Percentiles rank a stretch among this genome's conserved stretches.
phyloP scores from a whole-genome alignment of 331 rosid species.

The Quercus lobata region DNA sequence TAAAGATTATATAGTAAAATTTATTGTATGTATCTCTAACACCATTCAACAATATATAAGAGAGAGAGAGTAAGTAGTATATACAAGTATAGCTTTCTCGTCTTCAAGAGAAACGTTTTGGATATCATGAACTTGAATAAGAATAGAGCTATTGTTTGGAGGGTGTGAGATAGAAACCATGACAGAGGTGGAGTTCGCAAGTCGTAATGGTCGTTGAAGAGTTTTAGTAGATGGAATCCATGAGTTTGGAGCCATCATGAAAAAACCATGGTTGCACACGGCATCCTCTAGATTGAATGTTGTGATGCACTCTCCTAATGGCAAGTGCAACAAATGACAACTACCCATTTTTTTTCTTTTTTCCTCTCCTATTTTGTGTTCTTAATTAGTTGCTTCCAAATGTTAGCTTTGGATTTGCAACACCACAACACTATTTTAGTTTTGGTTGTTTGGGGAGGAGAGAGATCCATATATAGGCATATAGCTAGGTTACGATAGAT shows the following conservation, averaged over 20 bases:
- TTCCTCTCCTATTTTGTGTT: neutral
- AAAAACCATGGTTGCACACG: constrained; percentile 41
- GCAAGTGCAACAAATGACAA: neutral
- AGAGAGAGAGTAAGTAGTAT: neutral
- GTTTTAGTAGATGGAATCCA: constrained; percentile 37
- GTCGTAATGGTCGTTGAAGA: constrained; percentile 35
- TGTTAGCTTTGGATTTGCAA: too few species aligned
- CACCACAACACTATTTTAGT: too few species aligned
- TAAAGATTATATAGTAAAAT: too few species aligned
- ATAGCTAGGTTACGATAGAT: too few species aligned
- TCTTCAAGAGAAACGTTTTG: neutral
- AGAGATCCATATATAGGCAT: too few species aligned
- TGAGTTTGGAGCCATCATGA: constrained; percentile 52
- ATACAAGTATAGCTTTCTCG: constrained; percentile 4
- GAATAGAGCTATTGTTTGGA: neutral
- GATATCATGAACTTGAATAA: constrained; percentile 4
- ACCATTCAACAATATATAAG: neutral
- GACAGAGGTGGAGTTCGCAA: constrained; percentile 14
- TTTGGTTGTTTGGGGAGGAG: too few species aligned
- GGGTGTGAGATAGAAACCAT: constrained; percentile 19
- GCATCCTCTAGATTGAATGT: constrained; percentile 36
- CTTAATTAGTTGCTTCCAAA: too few species aligned
- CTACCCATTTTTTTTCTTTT: neutral
- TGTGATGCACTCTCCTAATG: neutral
- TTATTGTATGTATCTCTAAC: too few species aligned